Conservation (phyloP, 441 rosid genomes). For the Omphalea diandra region DNA sequence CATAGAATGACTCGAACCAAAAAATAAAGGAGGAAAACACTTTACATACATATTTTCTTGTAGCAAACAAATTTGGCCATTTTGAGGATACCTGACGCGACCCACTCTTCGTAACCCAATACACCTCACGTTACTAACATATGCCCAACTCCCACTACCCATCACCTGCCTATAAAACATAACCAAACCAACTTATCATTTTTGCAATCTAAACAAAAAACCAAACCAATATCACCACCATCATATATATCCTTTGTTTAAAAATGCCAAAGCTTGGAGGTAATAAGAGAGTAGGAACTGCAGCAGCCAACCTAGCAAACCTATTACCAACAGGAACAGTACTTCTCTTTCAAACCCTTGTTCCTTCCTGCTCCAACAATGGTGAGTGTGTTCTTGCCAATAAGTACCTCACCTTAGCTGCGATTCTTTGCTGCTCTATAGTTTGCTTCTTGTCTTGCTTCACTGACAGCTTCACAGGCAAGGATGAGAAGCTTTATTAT, state of each 20-base stretch:
- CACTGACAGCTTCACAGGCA: conserved; percentile 42
- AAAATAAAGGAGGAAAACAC: too few species aligned
- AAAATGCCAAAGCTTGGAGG: neutral
- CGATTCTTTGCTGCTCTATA: conserved; percentile 27
- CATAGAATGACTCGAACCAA: too few species aligned
- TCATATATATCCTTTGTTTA: too few species aligned
- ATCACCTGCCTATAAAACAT: too few species aligned
- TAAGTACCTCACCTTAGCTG: conserved; percentile 23
- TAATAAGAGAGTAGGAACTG: neutral
- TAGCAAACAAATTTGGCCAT: too few species aligned
- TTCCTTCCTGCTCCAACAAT: conserved; percentile 19
- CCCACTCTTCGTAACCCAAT: too few species aligned
- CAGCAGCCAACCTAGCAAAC: conserved; percentile 42
- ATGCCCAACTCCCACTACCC: too few species aligned
- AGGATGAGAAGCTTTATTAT: conserved; percentile 34
- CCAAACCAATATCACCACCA: neutral
- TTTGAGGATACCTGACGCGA: too few species aligned
- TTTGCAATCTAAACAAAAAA: too few species aligned
- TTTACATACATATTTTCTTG: too few species aligned
- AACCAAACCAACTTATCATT: too few species aligned
- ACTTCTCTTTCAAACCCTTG: conserved; percentile 13
- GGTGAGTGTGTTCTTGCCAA: conserved; percentile 13
- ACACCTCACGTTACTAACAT: too few species aligned
- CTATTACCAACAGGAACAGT: conserved; percentile 28
- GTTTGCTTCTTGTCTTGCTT: conserved; percentile 50